These are phyloP conservation scores for Tolypocladium pustulatum DNA, from an alignment of 2,329 filamentous ascomycete genomes.

Conservation along the genomic window DNA sequence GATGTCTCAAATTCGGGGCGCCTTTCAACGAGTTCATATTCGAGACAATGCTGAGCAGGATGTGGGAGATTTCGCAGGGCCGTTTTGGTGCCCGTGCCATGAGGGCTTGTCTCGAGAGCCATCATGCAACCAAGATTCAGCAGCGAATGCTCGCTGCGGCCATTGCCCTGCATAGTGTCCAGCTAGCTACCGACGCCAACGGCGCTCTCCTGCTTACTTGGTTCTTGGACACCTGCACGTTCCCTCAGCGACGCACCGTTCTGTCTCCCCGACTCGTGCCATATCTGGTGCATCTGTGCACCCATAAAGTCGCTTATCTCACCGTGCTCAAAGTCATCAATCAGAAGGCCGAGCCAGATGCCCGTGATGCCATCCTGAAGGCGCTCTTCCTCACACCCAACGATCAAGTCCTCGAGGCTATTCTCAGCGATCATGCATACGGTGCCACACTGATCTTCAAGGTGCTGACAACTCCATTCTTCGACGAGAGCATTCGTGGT, in stretches of 20 bases:
- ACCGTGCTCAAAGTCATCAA: constrained; percentile 98
- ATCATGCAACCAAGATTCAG: constrained; percentile 89
- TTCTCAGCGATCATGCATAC: constrained; percentile 81
- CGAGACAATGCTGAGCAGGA: constrained; percentile 85
- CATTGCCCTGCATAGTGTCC: constrained; percentile 93
- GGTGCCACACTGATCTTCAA: constrained; percentile 97
- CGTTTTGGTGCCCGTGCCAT: constrained; percentile 92
- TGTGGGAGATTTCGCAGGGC: constrained; percentile 90
- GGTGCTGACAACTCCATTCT: constrained; percentile 93
- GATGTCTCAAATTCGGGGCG: constrained; percentile 82
- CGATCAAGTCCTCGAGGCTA: constrained; percentile 79
- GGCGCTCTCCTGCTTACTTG: constrained; percentile 89
- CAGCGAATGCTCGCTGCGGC: constrained; percentile 89
- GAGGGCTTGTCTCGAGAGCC: constrained; percentile 92
- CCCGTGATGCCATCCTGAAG: constrained; percentile 78
- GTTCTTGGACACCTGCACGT: constrained; percentile 97
- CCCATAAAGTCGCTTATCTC: constrained; percentile 95
- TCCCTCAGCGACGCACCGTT: constrained; percentile 82
- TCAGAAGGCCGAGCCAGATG: constrained; percentile 88
- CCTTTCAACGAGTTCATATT: constrained; percentile 96
- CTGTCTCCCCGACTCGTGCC: constrained; percentile 86
- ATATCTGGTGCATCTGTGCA: constrained; percentile 89
- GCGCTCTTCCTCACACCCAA: constrained; percentile 87
- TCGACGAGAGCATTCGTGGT: constrained; percentile 79
- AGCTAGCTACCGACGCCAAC: constrained; percentile 92